phyloP scores from a whole-genome alignment of 192 early-diverging fungal species.

The Dissophora globulifera region DNA sequence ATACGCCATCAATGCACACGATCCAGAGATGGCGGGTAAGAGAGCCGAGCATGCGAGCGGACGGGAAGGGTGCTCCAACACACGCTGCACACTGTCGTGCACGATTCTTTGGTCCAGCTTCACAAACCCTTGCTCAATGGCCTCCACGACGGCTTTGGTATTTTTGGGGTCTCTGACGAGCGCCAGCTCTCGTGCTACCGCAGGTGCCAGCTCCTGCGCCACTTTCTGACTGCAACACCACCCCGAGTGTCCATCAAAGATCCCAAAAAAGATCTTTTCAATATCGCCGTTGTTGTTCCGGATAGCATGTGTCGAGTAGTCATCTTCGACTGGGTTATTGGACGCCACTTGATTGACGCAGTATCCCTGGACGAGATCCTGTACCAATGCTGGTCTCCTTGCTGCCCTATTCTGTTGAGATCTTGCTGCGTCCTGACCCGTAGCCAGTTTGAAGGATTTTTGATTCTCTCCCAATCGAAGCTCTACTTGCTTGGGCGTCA shows the following conservation, averaged over 20 bases:
- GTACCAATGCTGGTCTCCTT: not conserved
- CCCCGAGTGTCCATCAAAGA: slow-evolving; percentile 67
- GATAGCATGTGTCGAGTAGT: slow-evolving; percentile 41
- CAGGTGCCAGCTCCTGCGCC: slow-evolving; percentile 54
- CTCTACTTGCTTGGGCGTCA: slow-evolving; percentile 36
- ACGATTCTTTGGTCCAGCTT: slow-evolving; percentile 62
- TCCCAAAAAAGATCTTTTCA: slow-evolving; percentile 55
- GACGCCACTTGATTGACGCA: slow-evolving; percentile 55
- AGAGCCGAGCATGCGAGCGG: slow-evolving; percentile 46
- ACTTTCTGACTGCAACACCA: slow-evolving; percentile 60
- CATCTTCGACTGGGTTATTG: slow-evolving; percentile 63
- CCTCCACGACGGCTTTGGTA: slow-evolving; percentile 6
- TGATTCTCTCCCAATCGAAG: slow-evolving; percentile 30
- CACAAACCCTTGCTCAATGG: slow-evolving; percentile 57
- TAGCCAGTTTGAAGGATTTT: slow-evolving; percentile 16
- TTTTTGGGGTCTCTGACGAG: slow-evolving; percentile 6
- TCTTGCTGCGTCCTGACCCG: too few species aligned
- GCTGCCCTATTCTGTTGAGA: not conserved
- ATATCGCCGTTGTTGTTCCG: slow-evolving; percentile 31
- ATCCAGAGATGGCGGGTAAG: slow-evolving; percentile 57
- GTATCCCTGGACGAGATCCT: slow-evolving; percentile 29
- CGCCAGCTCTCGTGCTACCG: slow-evolving; percentile 55
- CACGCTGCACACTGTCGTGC: slow-evolving; percentile 43
- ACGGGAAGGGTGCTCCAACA: slow-evolving; percentile 41
- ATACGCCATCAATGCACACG: slow-evolving; percentile 65